Evolutionary conservation across 306 rosid genomes (phyloP), one percentile per base, ranked within the genome.

Genomic region (Neltuma alba): DNA sequence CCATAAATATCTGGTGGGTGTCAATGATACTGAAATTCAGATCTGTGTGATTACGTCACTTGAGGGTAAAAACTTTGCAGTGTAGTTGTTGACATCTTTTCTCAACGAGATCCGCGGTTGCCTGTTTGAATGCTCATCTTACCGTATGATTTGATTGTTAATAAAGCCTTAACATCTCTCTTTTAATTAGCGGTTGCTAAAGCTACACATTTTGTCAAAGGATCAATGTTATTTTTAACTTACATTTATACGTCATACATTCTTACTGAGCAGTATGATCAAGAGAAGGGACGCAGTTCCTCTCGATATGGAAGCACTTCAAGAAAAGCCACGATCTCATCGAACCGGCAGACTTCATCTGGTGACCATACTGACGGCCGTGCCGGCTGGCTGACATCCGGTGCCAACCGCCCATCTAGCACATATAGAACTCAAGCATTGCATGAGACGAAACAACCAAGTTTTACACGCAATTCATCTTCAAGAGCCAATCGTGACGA

Each of bases 231-330:
- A 21, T n/a, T 36, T 57, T n/a, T 10, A 21, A 27, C 9, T 11
- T 40, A 40, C 54, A 36, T 64, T 34, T 31, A 48, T 40, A 27
- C 44, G 68, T 77, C 16, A 37, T 20, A 33, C 36, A 42, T 54
- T 67, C 82, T 66, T 27, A 58, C 72, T 34, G 87, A 96, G 97
- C 92, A 78, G 40, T 83, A 82, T 79, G 94, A 82, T n/a, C 77
- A 85, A 38, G 94, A 88, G 40, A 88, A 82, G 81, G 89, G 76
- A 20, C 97, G 91, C 54, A 79, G 78, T 81, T 36, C 96, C 55
- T 69, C 95, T 57, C 89, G 97, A 69, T 90, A 91, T 78, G 97
- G 93, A n/a, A 96, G 99, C 93, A 83, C 78, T 77, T 93, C 99
- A 40, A 91, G 94, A 86, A 96, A 78, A 83, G 93, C 91, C 45